Conservation (phyloP, 495 filamentous ascomycete species). For the Tuber aestivum region DNA sequence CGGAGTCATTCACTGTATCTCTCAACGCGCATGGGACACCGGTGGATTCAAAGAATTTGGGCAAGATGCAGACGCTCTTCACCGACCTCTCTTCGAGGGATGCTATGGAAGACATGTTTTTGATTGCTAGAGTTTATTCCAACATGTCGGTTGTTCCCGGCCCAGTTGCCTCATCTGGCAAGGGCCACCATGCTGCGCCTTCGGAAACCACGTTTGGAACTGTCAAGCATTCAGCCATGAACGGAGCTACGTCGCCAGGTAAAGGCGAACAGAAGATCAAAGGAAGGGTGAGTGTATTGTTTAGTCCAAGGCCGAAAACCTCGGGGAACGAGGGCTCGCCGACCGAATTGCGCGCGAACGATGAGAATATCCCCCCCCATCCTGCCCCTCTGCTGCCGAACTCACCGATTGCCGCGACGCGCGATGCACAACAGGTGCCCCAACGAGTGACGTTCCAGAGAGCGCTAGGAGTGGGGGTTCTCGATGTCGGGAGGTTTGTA, state of each 20-base stretch:
- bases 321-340: slow-evolving; percentile 28
- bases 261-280: slow-evolving; percentile 33
- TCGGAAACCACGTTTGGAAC: slow-evolving; percentile 19
- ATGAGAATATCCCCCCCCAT: slow-evolving; percentile 25
- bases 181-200: slow-evolving; percentile 19
- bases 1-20: slow-evolving; percentile 76
- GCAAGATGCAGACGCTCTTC: slow-evolving; percentile 77
- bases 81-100: slow-evolving; percentile 75
- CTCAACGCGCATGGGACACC: slow-evolving; percentile 66
- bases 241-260: slow-evolving; percentile 21
- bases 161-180: slow-evolving; percentile 8
- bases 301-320: slow-evolving; percentile 38
- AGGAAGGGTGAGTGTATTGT: slow-evolving; percentile 41
- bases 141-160: slow-evolving; percentile 29
- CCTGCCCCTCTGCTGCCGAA: slow-evolving; percentile 12
- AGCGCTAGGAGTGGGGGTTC: slow-evolving; percentile 66
- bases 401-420: slow-evolving; percentile 19
- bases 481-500: slow-evolving; percentile 73
- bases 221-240: slow-evolving; percentile 23
- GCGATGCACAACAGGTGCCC: background rate
- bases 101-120: slow-evolving; percentile 76
- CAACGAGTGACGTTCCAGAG: slow-evolving; percentile 35
- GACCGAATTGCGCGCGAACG: slow-evolving; percentile 25
- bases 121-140: slow-evolving; percentile 75
- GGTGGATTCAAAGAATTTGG: slow-evolving; percentile 53